Conservation (phyloP, 352 stramenopile species). For the Phytophthora agathidicida region DNA sequence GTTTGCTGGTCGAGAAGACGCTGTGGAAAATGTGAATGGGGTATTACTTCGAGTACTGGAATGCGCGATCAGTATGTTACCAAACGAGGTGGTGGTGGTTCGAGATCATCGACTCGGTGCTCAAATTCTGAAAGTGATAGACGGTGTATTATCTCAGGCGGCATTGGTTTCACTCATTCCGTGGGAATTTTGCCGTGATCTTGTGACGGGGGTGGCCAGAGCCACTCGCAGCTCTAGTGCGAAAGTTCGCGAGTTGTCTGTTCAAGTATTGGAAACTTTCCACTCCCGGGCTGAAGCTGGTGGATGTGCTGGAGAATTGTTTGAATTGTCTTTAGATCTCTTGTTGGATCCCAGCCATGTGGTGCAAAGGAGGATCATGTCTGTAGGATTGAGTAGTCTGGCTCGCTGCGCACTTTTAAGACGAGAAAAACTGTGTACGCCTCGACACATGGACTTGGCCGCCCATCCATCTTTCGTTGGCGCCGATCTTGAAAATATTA, state of each 20-base stretch:
- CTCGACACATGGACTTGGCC: slow-evolving; percentile 9
- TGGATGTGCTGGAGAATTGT: slow-evolving; percentile 17
- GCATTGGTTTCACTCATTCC: slow-evolving; percentile 19
- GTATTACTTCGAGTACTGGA: slow-evolving; percentile 28
- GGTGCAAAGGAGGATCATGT: slow-evolving; percentile 16
- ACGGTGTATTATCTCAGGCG: slow-evolving; percentile 18
- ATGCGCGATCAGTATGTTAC: slow-evolving; percentile 22
- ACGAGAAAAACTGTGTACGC: slow-evolving; percentile 3
- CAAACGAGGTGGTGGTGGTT: slow-evolving; percentile 10
- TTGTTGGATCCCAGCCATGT: slow-evolving; percentile 19
- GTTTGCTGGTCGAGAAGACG: slow-evolving; percentile 5
- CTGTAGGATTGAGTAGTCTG: slow-evolving; percentile 15
- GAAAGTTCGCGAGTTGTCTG: slow-evolving; percentile 26
- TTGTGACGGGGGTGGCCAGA: slow-evolving; percentile 16
- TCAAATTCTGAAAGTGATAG: slow-evolving; percentile 31
- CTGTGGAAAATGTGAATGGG: slow-evolving; percentile 11
- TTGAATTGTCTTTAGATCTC: slow-evolving; percentile 28
- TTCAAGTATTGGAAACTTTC: slow-evolving; percentile 32
- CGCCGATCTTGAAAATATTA: slow-evolving; percentile 55
- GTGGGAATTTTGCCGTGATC: not conserved
- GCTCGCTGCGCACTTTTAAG: slow-evolving; percentile 24
- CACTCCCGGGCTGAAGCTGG: slow-evolving; percentile 8
- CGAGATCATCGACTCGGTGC: slow-evolving; percentile 19
- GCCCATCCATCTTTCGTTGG: slow-evolving; percentile 42
- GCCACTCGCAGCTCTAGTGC: slow-evolving; percentile 17